Conservation (phyloP, 805 yeast species). For the Priceomyces carsonii region DNA sequence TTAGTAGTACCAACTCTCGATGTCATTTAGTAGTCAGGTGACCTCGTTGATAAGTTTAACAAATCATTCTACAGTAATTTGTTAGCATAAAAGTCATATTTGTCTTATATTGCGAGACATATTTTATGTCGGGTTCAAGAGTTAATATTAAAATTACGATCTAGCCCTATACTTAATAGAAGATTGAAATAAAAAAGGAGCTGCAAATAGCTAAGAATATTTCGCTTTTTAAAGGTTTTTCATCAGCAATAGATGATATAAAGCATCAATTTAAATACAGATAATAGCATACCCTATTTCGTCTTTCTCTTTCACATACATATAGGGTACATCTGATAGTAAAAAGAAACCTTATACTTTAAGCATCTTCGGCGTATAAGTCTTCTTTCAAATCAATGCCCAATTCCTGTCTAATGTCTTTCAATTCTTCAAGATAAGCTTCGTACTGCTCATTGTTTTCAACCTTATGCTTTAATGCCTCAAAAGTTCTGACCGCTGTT, state of each 20-base stretch:
- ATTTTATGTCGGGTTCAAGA: neutral
- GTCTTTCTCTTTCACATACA: no score
- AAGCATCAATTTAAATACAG: no score
- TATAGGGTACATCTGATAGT: no score
- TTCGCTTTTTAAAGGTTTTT: no score
- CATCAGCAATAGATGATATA: no score
- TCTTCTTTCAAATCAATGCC: conserved; percentile 94
- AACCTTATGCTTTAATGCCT: conserved; percentile 94
- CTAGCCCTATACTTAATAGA: neutral
- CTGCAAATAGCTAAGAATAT: no score
- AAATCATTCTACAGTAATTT: conserved; percentile 4
- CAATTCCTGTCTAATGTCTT: conserved; percentile 86
- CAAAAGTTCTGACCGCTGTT: conserved; percentile 97
- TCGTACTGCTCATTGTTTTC: conserved; percentile 92
- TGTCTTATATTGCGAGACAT: neutral
- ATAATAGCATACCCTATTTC: no score
- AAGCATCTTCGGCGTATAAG: conserved; percentile 49
- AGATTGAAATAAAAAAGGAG: no score
- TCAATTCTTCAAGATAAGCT: conserved; percentile 93
- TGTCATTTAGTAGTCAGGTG: conserved; percentile 6
- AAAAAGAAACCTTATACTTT: no score
- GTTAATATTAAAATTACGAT: neutral
- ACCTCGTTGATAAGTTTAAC: neutral
- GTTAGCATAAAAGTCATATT: neutral
- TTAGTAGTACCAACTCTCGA: no score